Conservation (phyloP, 257 asterid species). For the Galeopsis tetrahit region DNA sequence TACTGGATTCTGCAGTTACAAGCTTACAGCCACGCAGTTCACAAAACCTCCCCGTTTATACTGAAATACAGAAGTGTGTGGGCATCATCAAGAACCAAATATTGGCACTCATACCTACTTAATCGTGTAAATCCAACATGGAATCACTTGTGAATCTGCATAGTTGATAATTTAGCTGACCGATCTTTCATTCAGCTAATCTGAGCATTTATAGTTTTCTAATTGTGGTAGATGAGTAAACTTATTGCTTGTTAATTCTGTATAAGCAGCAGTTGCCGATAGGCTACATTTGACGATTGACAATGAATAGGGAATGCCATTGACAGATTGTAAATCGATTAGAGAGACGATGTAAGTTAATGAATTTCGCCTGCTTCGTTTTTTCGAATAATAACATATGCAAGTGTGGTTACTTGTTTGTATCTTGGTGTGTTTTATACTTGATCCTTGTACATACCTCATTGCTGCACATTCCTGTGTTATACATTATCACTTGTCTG, state of each 20-base stretch:
- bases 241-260: slow-evolving; percentile 20
- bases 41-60: slow-evolving; percentile 74
- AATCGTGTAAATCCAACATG: slow-evolving; percentile 13
- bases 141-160: slow-evolving; percentile 34
- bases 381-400: not conserved
- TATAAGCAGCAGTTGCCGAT: slow-evolving; percentile 30
- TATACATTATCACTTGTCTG: no score
- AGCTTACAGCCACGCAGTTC: slow-evolving; percentile 81
- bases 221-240: slow-evolving; percentile 32
- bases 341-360: slow-evolving; percentile 28
- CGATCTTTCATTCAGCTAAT: slow-evolving; percentile 8
- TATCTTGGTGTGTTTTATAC: no score
- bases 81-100: slow-evolving; percentile 96
- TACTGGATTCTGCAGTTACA: slow-evolving; percentile 85
- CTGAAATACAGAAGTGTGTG: slow-evolving; percentile 91
- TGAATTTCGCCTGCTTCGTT: slow-evolving; percentile 17
- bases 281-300: slow-evolving; percentile 23
- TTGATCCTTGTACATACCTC: no score
- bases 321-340: slow-evolving; percentile 37
- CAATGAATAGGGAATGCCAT: slow-evolving; percentile 20
- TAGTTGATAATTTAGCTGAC: slow-evolving; percentile 45
- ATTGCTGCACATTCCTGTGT: no score
- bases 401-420: no score
- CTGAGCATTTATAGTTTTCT: slow-evolving; percentile 9
- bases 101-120: slow-evolving; percentile 87